Base-by-base conservation (phyloP, 179 eudicot species). In the Amaranthus tricolor region DNA sequence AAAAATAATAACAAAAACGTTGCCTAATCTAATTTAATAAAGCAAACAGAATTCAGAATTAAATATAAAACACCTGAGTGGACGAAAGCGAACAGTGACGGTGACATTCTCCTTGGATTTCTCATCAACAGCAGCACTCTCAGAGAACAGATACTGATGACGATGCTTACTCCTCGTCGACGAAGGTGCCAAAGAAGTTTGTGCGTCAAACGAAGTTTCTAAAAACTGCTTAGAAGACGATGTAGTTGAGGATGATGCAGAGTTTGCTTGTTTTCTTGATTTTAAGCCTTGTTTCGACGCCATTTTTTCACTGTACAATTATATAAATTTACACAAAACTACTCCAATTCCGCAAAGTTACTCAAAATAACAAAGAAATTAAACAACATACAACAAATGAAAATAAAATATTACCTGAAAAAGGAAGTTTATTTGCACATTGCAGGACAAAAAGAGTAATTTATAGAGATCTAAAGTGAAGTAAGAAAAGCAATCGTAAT, bases 61-160 rank as follows among this genome's bases (percentile, higher is more conserved):
- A 72, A 67, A 21, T n/a, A 76, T 43, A 19, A 12, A 57, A n/a
- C 54, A 96, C 99, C 99, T 96, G 69, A 96, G 97, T 20, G 99
- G 99, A 13, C 99, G 96, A 82, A 96, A 96, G 19, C 99, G 95
- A 68, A 91, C 96, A 1, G 99, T 96, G 62, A 96, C 99, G 7
- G 97, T 91, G 44, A 96, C 98, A 87, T 89, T 96, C 86, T 96
- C 99, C 82, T 84, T 93, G 62, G 92, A 90, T 86, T 92, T 85
- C 77, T 86, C 89, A 68, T 79, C 89, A 64, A 70, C 53, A 13
- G 84, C 69, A 45, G 79, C 58, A 72, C 64, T 84, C 82, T 88
- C 92, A 0, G 90, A 82, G 75, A 80, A 80, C 19, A 78, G 70
- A 75, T 83, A 82, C 57, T 82, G 93, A 55, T 81, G 67, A 55